Base-by-base conservation (phyloP, 1,284 basidiomycete genomes). In the Pseudozyma hubeiensis region DNA sequence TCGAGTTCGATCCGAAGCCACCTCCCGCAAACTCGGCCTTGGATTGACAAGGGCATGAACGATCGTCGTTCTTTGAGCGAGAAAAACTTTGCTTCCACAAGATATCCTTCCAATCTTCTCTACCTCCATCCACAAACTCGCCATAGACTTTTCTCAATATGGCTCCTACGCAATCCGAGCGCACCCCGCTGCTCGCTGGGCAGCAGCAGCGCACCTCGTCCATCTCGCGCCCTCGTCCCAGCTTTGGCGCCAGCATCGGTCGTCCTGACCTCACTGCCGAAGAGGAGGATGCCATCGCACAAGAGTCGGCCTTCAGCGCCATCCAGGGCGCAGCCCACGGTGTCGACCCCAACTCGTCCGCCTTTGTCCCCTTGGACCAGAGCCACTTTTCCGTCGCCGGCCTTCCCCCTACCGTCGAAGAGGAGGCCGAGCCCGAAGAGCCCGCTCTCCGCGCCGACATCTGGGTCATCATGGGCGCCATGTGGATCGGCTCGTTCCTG, bases 401-500 rank as follows among this genome's bases (percentile, higher is more conserved):
- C 37, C 37, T 58, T 16, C 52, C 45, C 31, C 62, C 59, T 8
- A 59, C 68, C 50, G 53, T 70, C 29, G 78, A 75, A 40, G 67
- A 67, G 48, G 67, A 67, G 52, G 71, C 59, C 16, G 54, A 67
- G 52, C 75, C 59, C 16, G 54, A 56, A 14, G 71, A 75, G 31
- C 60, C 65, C 9, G 55, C 73, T 44, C 64, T 68, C 4, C 70
- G 80, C 7, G 31, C 72, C 40, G 80, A 81, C 37, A 64, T 81
- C 44, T 72, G 81, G 55, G 57, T 82, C 49, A 78, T 82, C 65
- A 77, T 82, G 79, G 67, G 80, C 30, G 78, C 82, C 47, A 80
- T 83, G 80, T 83, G 82, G 82, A 81, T 83, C 56, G 82, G 82
- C 35, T 77, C 70, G 7, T 81, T 81, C 60, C 57, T 82, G 33